Base-by-base conservation (phyloP, 768 basidiomycete species). In the Rhodosporidiobolus sp. region DNA sequence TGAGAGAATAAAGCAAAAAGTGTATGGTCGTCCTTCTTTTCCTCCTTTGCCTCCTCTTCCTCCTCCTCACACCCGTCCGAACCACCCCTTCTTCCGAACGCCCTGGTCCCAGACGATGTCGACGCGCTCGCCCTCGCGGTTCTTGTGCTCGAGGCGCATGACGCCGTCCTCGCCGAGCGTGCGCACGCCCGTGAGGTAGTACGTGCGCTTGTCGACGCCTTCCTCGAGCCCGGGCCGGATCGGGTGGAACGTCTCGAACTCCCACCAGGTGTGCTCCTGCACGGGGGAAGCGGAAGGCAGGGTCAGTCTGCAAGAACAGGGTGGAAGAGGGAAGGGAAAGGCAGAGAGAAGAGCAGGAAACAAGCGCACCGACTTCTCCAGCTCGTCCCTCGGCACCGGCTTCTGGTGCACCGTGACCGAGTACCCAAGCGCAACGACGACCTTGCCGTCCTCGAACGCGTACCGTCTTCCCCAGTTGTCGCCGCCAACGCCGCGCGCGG, bases 221-320 rank as follows among this genome's bases (percentile, higher is more conserved):
- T 76, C 72, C 20, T 71, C 70, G 11, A 62, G 71, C 1, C 65
- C 69, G 1, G 57, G 50, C 14, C 75, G 65, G n/a, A 63, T 70
- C 4, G 75, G 75, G 55, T 76, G 68, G 69, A 76, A 76, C 20
- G 75, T 76, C 63, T 70, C 72, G 46, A 73, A 73, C 45, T 73
- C 75, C 71, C 72, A 73, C 75, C 75, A 76, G 30, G 75, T 76
- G 63, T 76, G 75, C 56, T 76, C 75, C 64, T 69, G n/a, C 32
- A n/a, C 22, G n/a, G 1, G 19, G 26, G 30, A 28, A 4, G 30
- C 19, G 4, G 4, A 1, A 10, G 3, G 35, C 19, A 6, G 22
- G 38, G 14, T 35, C 9, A 32, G 56, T 14, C 1, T 1, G 17
- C 14, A 16, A 63, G 32, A 17, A 3, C 2, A 28, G 22, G 4